A percentile compares a stretch with the other conserved stretches of the same genome.
Evolutionary conservation across 768 basidiomycete species (phyloP).

Genomic region (Naganishia onofrii): DNA sequence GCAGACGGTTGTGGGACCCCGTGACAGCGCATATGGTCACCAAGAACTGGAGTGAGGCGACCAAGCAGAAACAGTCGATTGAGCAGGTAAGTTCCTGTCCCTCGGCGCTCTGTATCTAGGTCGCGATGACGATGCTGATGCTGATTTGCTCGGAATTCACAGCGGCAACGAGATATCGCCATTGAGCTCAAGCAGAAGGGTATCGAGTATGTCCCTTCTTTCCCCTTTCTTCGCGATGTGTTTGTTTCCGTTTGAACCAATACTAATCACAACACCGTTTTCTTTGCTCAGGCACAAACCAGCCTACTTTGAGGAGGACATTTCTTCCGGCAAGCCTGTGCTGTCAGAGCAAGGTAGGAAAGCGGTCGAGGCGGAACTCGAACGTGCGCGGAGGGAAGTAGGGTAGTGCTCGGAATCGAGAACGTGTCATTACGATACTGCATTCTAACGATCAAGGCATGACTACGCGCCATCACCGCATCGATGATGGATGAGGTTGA

Average conservation of each 20-base stretch:
- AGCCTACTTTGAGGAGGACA: slow-evolving; percentile 69
- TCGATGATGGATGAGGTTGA: too few relatives aligned
- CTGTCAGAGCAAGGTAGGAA: slow-evolving; percentile 68
- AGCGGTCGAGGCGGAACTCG: slow-evolving; percentile 61
- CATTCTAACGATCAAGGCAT: too few relatives aligned
- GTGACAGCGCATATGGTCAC: slow-evolving; percentile 68
- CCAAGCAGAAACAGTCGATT: slow-evolving; percentile 81
- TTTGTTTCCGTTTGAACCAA: not conserved
- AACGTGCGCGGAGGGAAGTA: slow-evolving; percentile 14
- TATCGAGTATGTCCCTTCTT: slow-evolving; percentile 65
- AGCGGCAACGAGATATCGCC: slow-evolving; percentile 77
- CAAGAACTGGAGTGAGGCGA: slow-evolving; percentile 90
- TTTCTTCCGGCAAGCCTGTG: slow-evolving; percentile 64
- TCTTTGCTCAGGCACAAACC: slow-evolving; percentile 61
- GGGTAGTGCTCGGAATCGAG: too few relatives aligned
- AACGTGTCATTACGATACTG: too few relatives aligned
- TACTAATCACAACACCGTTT: not conserved
- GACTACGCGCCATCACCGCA: too few relatives aligned
- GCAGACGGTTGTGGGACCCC: slow-evolving; percentile 77
- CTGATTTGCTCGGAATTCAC: too few relatives aligned
- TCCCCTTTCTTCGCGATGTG: not conserved
- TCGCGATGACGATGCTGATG: not conserved
- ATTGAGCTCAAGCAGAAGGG: slow-evolving; percentile 81
- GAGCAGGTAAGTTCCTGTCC: slow-evolving; percentile 62
- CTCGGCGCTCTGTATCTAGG: not conserved